Conservation (phyloP, 2,329 filamentous ascomycete species). For the Cadophora malorum region DNA sequence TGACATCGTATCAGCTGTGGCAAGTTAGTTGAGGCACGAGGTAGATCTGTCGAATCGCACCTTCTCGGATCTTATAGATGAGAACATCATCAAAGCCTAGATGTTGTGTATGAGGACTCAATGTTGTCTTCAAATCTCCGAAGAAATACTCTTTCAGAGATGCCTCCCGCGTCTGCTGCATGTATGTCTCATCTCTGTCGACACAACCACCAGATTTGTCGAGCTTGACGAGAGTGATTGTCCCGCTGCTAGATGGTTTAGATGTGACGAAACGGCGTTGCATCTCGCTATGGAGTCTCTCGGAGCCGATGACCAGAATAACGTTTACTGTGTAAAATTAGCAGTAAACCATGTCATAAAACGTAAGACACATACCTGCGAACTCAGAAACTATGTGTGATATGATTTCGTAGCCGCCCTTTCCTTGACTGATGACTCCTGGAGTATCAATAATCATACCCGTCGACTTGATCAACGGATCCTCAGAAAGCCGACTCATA, state of each 20-base stretch:
- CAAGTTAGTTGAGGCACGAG: conserved; percentile 24
- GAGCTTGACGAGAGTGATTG: conserved; percentile 77
- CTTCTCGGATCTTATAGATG: conserved; percentile 72
- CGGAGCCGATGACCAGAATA: conserved; percentile 82
- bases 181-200: conserved; percentile 74
- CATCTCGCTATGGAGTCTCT: conserved; percentile 77
- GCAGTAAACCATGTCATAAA: background rate
- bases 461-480: conserved; percentile 70
- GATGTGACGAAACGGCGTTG: conserved; percentile 67
- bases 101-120: conserved; percentile 88
- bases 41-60: conserved; percentile 49
- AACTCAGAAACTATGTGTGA: conserved; percentile 78
- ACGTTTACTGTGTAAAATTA: conserved; percentile 66
- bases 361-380: conserved; percentile 55
- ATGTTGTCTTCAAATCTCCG: conserved; percentile 74
- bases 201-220: conserved; percentile 87
- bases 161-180: conserved; percentile 75
- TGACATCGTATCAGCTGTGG: conserved; percentile 40
- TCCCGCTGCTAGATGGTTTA: conserved; percentile 65
- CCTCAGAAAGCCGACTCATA: conserved; percentile 77
- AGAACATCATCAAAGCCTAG: conserved; percentile 77
- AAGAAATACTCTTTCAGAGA: conserved; percentile 95
- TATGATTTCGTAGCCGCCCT: conserved; percentile 75
- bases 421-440: conserved; percentile 69
- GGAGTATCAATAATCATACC: conserved; percentile 89